Evolutionary conservation across 805 yeast species (phyloP).

Genomic region (Nakazawaea wickerhamii): DNA sequence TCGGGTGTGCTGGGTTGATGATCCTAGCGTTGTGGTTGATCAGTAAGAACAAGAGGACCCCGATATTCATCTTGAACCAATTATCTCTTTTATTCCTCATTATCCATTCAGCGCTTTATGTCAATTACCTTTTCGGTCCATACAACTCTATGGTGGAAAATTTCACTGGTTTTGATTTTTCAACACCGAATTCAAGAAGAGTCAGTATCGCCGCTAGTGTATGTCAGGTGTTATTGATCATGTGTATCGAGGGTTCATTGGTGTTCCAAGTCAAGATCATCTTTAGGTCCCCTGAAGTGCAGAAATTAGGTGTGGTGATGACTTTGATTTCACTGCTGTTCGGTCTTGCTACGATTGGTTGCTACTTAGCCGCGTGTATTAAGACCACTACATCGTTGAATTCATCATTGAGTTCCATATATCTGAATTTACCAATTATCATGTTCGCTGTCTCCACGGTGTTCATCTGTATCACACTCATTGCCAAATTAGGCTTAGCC

Average conservation of each 20-base stretch:
- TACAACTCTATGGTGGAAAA: constrained; percentile 41
- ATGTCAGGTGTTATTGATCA: constrained; percentile 53
- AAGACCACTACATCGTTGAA: constrained; percentile 34
- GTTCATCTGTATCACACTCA: constrained; percentile 53
- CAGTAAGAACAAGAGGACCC: constrained; percentile 51
- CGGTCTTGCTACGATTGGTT: constrained; percentile 49
- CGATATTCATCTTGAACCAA: constrained; percentile 72
- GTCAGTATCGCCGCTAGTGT: constrained; percentile 58
- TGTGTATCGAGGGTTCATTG: constrained; percentile 58
- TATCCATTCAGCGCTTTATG: constrained; percentile 55
- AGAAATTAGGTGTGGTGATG: constrained; percentile 33
- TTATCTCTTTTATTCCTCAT: constrained; percentile 48
- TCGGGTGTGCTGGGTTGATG: constrained; percentile 51
- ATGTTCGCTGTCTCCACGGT: constrained; percentile 66
- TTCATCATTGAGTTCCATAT: constrained; percentile 24
- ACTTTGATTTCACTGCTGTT: constrained; percentile 35
- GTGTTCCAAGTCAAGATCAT: constrained; percentile 69
- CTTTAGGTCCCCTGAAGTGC: constrained; percentile 54
- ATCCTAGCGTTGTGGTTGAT: constrained; percentile 40
- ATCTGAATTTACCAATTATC: constrained; percentile 50
- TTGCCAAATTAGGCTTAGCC: constrained; percentile 63
- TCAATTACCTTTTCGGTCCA: constrained; percentile 49
- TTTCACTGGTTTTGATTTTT: constrained; percentile 41
- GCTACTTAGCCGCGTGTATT: constrained; percentile 52
- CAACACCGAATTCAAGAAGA: constrained; percentile 33